Percentiles rank a stretch among this genome's conserved stretches.
Evolutionary conservation across 2,329 filamentous ascomycete genomes (phyloP).

Genomic region (Ophiostoma tasmaniense): DNA sequence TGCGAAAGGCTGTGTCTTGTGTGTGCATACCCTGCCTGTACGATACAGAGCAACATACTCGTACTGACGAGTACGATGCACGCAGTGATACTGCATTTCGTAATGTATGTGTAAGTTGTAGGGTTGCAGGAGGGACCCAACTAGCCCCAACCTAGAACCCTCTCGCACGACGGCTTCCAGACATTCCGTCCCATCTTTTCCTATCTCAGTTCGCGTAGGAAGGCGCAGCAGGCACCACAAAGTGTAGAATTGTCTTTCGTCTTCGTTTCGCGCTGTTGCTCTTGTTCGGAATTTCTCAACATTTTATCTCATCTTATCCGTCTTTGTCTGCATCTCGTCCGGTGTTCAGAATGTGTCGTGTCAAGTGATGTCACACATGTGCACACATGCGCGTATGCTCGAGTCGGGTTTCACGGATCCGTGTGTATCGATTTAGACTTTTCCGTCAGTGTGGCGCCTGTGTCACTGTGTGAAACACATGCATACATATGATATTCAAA

Average conservation of each 20-base stretch:
- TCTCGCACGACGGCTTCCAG: background rate
- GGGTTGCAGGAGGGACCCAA: background rate
- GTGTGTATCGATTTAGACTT: background rate
- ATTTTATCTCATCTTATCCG: background rate
- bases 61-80: no score
- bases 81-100: background rate
- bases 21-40: background rate
- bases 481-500: background rate
- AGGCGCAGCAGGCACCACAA: conserved; percentile 7
- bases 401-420: background rate
- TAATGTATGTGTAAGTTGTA: background rate
- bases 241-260: background rate
- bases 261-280: background rate
- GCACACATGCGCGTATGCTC: background rate
- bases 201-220: background rate
- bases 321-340: background rate
- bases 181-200: background rate
- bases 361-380: background rate
- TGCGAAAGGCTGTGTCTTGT: background rate
- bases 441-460: background rate
- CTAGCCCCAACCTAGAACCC: background rate
- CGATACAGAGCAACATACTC: no score
- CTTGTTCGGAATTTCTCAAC: background rate
- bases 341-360: background rate
- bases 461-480: background rate